These are phyloP conservation scores for Neurospora terricola DNA, from an alignment of 495 filamentous ascomycete species.

Conservation along the genomic window DNA sequence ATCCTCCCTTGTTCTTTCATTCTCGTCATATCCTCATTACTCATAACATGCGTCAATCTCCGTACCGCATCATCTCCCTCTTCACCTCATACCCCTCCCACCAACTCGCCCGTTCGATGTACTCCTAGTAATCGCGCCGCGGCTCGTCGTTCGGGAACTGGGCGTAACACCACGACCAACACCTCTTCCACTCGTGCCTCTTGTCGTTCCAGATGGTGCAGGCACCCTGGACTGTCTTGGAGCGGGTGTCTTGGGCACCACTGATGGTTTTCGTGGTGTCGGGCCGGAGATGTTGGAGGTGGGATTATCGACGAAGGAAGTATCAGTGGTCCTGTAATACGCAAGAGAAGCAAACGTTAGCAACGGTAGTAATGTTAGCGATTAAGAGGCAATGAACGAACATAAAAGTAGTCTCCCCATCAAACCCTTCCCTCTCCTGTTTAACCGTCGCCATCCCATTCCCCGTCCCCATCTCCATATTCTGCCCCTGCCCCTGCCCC, in stretches of 20 bases:
- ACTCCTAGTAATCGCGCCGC: not conserved
- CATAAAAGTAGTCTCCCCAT: conserved; percentile 80
- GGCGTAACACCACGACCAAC: conserved; percentile 24
- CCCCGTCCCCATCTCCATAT: conserved; percentile 10
- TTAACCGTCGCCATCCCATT: not conserved
- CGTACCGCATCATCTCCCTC: not conserved
- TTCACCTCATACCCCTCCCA: conserved; percentile 27
- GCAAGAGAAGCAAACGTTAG: conserved; percentile 14
- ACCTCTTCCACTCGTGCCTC: conserved; percentile 26
- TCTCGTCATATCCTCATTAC: not conserved
- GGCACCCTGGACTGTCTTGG: conserved; percentile 37
- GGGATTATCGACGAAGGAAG: conserved; percentile 85
- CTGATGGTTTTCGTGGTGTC: conserved; percentile 14
- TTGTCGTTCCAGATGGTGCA: conserved; percentile 25
- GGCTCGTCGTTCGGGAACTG: conserved; percentile 33
- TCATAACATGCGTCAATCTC: not conserved
- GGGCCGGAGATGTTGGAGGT: conserved; percentile 48
- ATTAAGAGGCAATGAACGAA: conserved; percentile 29
- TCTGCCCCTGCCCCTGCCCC: not conserved
- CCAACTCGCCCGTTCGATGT: conserved; percentile 16
- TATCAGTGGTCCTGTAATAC: conserved; percentile 72
- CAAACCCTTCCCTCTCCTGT: conserved; percentile 16
- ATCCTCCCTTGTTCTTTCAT: too few relatives aligned
- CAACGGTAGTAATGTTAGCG: not conserved
- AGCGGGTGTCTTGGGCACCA: conserved; percentile 45